These are phyloP conservation scores for Amphirosellinia nigrospora DNA, from an alignment of 495 filamentous ascomycete genomes.

Conservation along the genomic window DNA sequence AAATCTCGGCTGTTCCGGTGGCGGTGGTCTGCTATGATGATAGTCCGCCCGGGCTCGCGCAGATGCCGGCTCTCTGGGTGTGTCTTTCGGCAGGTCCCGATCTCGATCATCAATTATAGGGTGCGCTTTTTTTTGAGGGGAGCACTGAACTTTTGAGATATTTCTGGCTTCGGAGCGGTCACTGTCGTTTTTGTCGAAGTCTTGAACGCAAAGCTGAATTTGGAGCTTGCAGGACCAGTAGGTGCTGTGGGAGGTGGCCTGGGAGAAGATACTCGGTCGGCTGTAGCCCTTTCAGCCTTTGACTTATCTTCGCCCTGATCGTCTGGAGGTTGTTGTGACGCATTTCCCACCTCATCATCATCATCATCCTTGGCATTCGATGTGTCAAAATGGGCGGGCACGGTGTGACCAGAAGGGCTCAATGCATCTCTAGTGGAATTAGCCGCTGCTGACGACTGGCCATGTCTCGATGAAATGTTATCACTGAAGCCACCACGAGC, in stretches of 20 bases:
- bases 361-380: constrained; percentile 43
- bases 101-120: constrained; percentile 45
- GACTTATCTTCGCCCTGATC: constrained; percentile 67
- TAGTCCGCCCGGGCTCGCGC: constrained; percentile 56
- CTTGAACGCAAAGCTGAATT: constrained; percentile 90
- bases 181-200: constrained; percentile 63
- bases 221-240: constrained; percentile 65
- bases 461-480: constrained; percentile 18
- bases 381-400: constrained; percentile 32
- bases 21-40: constrained; percentile 50
- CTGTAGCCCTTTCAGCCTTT: constrained; percentile 48
- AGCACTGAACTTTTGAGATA: constrained; percentile 73
- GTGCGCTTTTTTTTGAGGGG: constrained; percentile 45
- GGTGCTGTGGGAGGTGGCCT: constrained; percentile 57
- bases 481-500: constrained; percentile 38
- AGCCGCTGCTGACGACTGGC: constrained; percentile 6
- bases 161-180: constrained; percentile 72
- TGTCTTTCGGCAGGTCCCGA: constrained; percentile 55
- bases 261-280: constrained; percentile 54
- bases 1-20: constrained; percentile 49
- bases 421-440: constrained; percentile 11
- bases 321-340: constrained; percentile 68
- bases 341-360: constrained; percentile 56
- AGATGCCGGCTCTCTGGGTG: constrained; percentile 58
- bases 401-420: constrained; percentile 34